phyloP scores from a whole-genome alignment of 805 yeast species.

The Kazachstania africana region DNA sequence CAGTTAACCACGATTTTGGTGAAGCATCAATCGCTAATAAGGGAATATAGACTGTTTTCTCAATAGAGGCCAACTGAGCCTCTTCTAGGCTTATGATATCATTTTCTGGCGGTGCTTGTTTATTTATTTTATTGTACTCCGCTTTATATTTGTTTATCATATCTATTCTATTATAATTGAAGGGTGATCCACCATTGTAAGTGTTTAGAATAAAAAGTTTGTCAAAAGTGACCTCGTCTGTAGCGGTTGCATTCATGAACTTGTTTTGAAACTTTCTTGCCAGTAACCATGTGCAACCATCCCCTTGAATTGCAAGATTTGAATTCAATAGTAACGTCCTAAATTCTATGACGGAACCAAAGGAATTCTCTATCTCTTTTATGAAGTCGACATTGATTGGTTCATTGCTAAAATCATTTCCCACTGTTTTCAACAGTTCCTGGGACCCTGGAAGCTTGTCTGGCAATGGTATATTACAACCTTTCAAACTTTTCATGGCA shows the following conservation, averaged over 20 bases:
- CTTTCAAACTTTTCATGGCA: conserved; percentile 26
- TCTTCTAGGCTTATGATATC: conserved; percentile 21
- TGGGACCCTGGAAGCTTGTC: conserved; percentile 5
- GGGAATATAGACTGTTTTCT: conserved; percentile 35
- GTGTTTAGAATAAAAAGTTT: conserved; percentile 63
- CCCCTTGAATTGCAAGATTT: conserved; percentile 67
- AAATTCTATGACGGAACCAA: conserved; percentile 71
- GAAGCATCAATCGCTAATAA: conserved; percentile 62
- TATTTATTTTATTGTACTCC: conserved; percentile 2
- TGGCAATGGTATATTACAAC: conserved; percentile 10
- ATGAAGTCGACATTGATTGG: conserved; percentile 2
- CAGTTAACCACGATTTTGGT: conserved; percentile 56
- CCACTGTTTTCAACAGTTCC: conserved; percentile 29
- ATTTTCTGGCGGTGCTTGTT: background rate
- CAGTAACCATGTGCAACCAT: conserved; percentile 84
- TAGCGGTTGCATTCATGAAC: conserved; percentile 4
- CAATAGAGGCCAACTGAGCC: conserved; percentile 26
- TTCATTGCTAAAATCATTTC: conserved; percentile 18
- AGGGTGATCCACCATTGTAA: conserved; percentile 84
- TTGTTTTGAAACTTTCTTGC: conserved; percentile 32
- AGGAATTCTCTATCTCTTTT: conserved; percentile 27
- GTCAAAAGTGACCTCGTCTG: conserved; percentile 23
- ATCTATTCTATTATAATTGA: conserved; percentile 39
- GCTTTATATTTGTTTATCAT: conserved; percentile 10
- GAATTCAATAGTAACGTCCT: conserved; percentile 57